These are phyloP conservation scores for Bryoerythrophyllum caledonicum DNA, from an alignment of 225 moss, liverwort and hornwort genomes.

Conservation along the genomic window DNA sequence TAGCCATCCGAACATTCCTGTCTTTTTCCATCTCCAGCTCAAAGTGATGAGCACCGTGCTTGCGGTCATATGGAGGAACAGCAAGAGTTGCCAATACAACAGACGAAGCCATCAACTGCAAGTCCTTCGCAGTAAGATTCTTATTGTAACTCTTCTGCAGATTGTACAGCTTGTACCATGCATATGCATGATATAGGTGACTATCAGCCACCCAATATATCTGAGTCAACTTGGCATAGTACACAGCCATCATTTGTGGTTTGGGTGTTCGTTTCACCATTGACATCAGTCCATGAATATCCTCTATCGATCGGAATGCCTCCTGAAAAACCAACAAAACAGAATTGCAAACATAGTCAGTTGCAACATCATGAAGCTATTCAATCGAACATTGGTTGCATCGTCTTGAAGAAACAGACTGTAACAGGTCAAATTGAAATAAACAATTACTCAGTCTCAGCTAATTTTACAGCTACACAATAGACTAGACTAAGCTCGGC, in stretches of 20 bases:
- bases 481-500: background rate
- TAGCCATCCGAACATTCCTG: conserved; percentile 87
- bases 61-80: conserved; percentile 85
- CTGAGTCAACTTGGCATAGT: conserved; percentile 89
- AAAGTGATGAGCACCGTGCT: conserved; percentile 89
- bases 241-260: conserved; percentile 94
- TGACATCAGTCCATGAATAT: conserved; percentile 89
- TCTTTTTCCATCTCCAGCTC: conserved; percentile 94
- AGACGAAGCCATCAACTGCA: conserved; percentile 93
- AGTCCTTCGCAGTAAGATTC: conserved; percentile 82
- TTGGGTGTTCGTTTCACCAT: conserved; percentile 94
- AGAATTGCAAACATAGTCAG: conserved; percentile 9
- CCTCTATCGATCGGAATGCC: conserved; percentile 91
- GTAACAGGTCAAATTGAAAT: background rate
- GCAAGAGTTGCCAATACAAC: conserved; percentile 85
- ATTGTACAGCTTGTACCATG: conserved; percentile 92
- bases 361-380: background rate
- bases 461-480: background rate
- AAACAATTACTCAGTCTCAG: background rate
- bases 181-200: conserved; percentile 83
- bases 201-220: conserved; percentile 90
- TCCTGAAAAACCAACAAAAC: conserved; percentile 48
- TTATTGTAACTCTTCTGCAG: conserved; percentile 90
- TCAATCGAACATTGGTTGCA: background rate
- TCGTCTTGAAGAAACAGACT: background rate